phyloP scores from a whole-genome alignment of 176 grass and related monocot species.

The Phyllostachys edulis region DNA sequence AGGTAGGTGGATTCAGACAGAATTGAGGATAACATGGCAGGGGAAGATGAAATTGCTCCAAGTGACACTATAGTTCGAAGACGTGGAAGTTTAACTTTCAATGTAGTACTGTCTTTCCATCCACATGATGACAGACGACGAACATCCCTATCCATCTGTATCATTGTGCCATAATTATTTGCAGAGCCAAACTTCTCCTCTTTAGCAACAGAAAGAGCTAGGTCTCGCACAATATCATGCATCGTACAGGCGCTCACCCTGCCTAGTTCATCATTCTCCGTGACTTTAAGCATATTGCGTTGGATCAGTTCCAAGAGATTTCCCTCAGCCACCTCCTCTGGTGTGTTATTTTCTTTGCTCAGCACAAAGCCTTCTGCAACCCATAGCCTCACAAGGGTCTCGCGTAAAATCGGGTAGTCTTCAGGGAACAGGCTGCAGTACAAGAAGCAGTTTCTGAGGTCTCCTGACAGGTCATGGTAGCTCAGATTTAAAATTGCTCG shows the following conservation, averaged over 20 bases:
- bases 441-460: slow-evolving; percentile 28
- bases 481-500: not conserved
- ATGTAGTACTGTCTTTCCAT: not conserved
- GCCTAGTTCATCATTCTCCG: slow-evolving; percentile 8
- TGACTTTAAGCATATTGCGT: not conserved
- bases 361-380: slow-evolving; percentile 27
- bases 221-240: slow-evolving; percentile 45
- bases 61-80: slow-evolving; percentile 14
- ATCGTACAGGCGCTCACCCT: slow-evolving; percentile 28
- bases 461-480: slow-evolving; percentile 9
- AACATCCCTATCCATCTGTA: slow-evolving; percentile 17
- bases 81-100: not conserved
- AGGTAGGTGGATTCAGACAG: slow-evolving; percentile 7
- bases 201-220: slow-evolving; percentile 33
- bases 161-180: not conserved
- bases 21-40: not conserved
- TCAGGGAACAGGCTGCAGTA: slow-evolving; percentile 23
- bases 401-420: slow-evolving; percentile 9
- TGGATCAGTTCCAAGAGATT: not conserved
- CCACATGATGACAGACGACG: slow-evolving; percentile 19
- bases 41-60: not conserved
- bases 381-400: slow-evolving; percentile 15
- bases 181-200: slow-evolving; percentile 33
- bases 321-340: slow-evolving; percentile 19
- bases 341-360: slow-evolving; percentile 1